phyloP scores from a whole-genome alignment of 345 rosid genomes.

The Brassica carinata region DNA sequence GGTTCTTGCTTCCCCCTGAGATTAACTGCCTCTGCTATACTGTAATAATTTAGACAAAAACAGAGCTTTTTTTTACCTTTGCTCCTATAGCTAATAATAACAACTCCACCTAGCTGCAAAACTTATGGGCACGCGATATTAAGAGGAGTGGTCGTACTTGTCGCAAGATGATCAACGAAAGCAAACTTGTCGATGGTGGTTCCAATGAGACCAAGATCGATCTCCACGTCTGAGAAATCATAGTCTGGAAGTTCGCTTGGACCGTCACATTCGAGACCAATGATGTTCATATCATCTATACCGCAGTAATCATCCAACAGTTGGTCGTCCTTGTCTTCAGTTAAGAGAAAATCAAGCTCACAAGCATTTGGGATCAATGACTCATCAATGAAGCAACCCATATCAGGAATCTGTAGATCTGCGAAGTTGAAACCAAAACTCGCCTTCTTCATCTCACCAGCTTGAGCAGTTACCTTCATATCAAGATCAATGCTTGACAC shows the following conservation, averaged over 20 bases:
- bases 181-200: slow-evolving; percentile 47
- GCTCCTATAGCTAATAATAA: slow-evolving; percentile 38
- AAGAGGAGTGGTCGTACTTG: slow-evolving; percentile 37
- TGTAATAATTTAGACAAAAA: slow-evolving; percentile 26
- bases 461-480: background rate
- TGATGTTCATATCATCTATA: slow-evolving; percentile 57
- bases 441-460: slow-evolving; percentile 9
- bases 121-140: slow-evolving; percentile 81
- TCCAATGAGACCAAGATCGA: slow-evolving; percentile 55
- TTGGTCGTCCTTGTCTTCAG: slow-evolving; percentile 51
- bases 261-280: slow-evolving; percentile 50
- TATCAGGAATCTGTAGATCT: slow-evolving; percentile 53
- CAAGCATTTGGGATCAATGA: slow-evolving; percentile 32
- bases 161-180: slow-evolving; percentile 26
- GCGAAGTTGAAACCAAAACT: slow-evolving; percentile 39
- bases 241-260: slow-evolving; percentile 84
- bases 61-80: slow-evolving; percentile 3
- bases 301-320: slow-evolving; percentile 55
- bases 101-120: slow-evolving; percentile 70
- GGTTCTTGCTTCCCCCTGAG: slow-evolving; percentile 22
- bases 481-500: slow-evolving; percentile 35
- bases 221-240: slow-evolving; percentile 52
- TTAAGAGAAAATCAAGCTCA: slow-evolving; percentile 51
- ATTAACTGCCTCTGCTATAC: slow-evolving; percentile 33
- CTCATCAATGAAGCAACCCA: slow-evolving; percentile 47